Evolutionary conservation across 129 eudicot genomes (phyloP), one percentile per base, ranked within the genome.

Genomic region (sunflower (Helianthus annuus)): DNA sequence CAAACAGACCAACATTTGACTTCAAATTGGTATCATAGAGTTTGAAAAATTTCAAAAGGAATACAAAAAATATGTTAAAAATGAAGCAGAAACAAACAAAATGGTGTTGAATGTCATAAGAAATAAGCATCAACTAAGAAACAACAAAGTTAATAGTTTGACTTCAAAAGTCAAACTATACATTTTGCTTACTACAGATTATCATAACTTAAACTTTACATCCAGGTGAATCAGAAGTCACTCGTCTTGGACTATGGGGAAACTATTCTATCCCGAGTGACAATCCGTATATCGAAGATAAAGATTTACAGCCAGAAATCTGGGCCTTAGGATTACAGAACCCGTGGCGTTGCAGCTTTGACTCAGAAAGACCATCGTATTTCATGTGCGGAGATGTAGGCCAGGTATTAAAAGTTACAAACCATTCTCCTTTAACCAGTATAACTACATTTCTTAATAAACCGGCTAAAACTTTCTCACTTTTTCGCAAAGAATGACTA

Each of bases 301-400:
- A 78, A 51, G 90, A 81, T 4, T 78, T 83, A 71, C 84, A 52
- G 59, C 88, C 91, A 10, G 98, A 92, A 80, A 87, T 92, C 48
- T 92, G 92, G 95, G 98, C 96, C 48, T 7, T 83, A n/a, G 96
- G 98, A 67, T 71, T 92, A 5, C 69, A 85, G 61, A 87, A 89
- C 65, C 98, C 96, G n/a, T 92, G 98, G 96, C 82, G 95, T 38
- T 92, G 98, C 76, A 89, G 92, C 48, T 92, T 89, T 40, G 98
- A 92, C 63, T 79, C 95, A 52, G 83, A 83, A 73, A 89, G 98
- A 81, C 95, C 98, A 66, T 85, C 96, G 63, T 92, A 92, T 51
- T 87, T 89, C 62, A 74, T 86, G 80, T 92, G 96, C 71, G 98
- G 87, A 51, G 96, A 92, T 78, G 79, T 78, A 10, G 98, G 98